Evolutionary conservation across 1,139 yeast genomes (phyloP), one percentile per base, ranked within the genome.

Genomic region (Candida sp.): DNA sequence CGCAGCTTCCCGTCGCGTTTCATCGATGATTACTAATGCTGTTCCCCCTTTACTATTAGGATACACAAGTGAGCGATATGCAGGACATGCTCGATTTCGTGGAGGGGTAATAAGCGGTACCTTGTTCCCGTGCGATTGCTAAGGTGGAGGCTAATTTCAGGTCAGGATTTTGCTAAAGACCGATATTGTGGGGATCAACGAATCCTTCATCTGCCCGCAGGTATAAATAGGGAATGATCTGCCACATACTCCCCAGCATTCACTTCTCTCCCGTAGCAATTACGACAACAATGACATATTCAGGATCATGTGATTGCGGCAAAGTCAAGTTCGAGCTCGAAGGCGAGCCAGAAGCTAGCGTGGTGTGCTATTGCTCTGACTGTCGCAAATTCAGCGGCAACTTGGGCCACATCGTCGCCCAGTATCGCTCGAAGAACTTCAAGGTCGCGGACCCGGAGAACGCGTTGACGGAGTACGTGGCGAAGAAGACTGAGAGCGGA

Each of bases 381-480:
- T 65, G 69, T 50, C 58, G 69, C 34, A 65, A 65, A 53, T 61
- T 59, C 35, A 60, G 68, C 7, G 69, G 69, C 9, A 60, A 62
- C 48, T 51, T 63, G 28, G 67, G 67, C 7, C 69, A 65, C 49
- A 49, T 61, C 42, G 45, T 63, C 4, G 55, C 61, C 9, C 49
- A 50, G 31, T 61, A 53, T 34, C 37, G 55, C 2, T 44, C 56
- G 3, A 50, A 49, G 5, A 51, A 64, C 25, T 57, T 65, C 22
- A 45, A 51, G 23, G 52, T 65, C 23, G 38, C 42, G 8, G 64
- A 61, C 42, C 44, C 51, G 3, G 43, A 57, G 3, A 42, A 53
- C 3, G 40, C 47, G 11, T 40, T 63, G 42, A 58, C 55, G 40
- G 56, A 55, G 39, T 63, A 46, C 42, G 46, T 53, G 2, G 49